phyloP scores from a whole-genome alignment of 2,329 filamentous ascomycete genomes.

The Cercospora zeina region DNA sequence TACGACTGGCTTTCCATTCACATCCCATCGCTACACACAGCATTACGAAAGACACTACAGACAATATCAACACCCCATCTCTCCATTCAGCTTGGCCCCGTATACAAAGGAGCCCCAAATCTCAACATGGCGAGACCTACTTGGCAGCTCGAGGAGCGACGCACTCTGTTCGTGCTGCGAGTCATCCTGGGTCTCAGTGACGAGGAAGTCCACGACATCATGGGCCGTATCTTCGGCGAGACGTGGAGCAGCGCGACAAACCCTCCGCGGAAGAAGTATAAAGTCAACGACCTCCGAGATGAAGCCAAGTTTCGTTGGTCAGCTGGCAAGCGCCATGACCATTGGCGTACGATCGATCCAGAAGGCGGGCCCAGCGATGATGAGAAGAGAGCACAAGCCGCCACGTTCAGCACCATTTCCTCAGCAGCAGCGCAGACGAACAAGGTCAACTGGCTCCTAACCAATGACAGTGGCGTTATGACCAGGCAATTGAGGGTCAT shows the following conservation, averaged over 20 bases:
- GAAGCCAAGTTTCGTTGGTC: constrained; percentile 8
- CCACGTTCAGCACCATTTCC: neutral
- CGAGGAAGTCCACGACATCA: neutral
- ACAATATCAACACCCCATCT: too few species aligned
- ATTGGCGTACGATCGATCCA: constrained; percentile 4
- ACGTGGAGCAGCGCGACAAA: neutral
- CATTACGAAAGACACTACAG: too few species aligned
- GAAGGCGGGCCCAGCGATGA: neutral
- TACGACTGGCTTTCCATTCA: too few species aligned
- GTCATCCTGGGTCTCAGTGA: neutral
- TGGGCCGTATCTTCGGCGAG: constrained; percentile 6
- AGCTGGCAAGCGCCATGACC: neutral
- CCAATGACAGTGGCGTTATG: neutral
- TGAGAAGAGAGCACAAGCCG: neutral
- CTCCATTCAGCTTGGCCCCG: neutral
- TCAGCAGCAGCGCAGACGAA: neutral
- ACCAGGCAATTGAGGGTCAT: neutral
- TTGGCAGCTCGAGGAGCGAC: neutral
- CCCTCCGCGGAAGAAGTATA: neutral
- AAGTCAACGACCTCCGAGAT: neutral
- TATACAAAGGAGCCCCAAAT: neutral
- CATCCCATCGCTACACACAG: too few species aligned
- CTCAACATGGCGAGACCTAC: neutral
- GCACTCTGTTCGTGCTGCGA: neutral
- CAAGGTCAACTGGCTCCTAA: neutral